Percentiles rank a stretch among this genome's conserved stretches.
Evolutionary conservation across 1,139 yeast species (phyloP).

Genomic region (Meyerozyma smithsonii): DNA sequence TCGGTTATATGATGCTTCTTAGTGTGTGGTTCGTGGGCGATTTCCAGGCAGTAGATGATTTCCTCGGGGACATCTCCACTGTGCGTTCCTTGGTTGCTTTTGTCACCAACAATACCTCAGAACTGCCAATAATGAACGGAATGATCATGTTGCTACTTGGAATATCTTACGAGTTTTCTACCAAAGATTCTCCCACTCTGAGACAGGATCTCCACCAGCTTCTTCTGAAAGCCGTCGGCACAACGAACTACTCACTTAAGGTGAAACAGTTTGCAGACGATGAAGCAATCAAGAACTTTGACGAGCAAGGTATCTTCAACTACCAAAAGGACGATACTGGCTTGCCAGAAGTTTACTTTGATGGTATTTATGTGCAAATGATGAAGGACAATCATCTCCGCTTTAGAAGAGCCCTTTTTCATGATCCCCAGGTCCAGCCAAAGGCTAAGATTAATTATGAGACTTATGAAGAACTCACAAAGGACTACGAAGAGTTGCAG

Average conservation of each 20-base stretch:
- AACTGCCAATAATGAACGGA: constrained; percentile 64
- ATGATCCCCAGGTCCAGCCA: constrained; percentile 73
- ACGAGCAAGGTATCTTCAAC: constrained; percentile 29
- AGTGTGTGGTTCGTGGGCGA: constrained; percentile 80
- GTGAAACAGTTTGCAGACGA: constrained; percentile 69
- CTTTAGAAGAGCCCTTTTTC: constrained; percentile 65
- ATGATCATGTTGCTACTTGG: constrained; percentile 73
- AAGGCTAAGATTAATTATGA: constrained; percentile 62
- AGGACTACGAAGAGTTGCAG: constrained; percentile 25
- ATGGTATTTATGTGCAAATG: constrained; percentile 55
- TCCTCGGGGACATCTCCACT: constrained; percentile 62
- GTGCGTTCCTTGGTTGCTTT: constrained; percentile 66
- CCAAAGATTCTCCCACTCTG: constrained; percentile 64
- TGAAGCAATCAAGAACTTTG: constrained; percentile 51
- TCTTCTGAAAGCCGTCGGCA: constrained; percentile 67
- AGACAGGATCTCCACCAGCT: constrained; percentile 61
- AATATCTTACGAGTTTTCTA: constrained; percentile 74
- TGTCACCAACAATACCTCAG: constrained; percentile 57
- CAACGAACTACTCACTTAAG: constrained; percentile 72
- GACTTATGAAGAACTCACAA: constrained; percentile 60
- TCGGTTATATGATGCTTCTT: constrained; percentile 74
- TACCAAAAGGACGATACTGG: constrained; percentile 68
- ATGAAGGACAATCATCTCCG: constrained; percentile 69
- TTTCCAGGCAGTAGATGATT: constrained; percentile 67
- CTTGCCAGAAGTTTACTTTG: constrained; percentile 77